phyloP scores from a whole-genome alignment of 2,329 filamentous ascomycete species.

The Cordyceps tenuipes region DNA sequence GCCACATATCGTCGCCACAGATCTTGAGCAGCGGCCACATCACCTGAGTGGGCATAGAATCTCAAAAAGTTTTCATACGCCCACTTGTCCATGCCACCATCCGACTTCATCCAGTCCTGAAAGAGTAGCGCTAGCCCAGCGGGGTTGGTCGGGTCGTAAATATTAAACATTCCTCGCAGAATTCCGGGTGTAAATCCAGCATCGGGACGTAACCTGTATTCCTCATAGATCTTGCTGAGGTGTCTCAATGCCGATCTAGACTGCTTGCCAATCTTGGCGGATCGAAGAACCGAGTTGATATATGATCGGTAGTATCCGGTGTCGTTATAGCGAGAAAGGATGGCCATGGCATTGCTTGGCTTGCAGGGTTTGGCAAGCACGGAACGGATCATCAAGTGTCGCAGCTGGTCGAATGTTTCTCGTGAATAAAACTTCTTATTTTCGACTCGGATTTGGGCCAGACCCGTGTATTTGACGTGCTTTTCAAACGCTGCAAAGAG shows the following conservation, averaged over 20 bases:
- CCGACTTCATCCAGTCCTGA: constrained; percentile 38
- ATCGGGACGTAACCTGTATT: constrained; percentile 35
- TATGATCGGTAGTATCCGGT: constrained; percentile 35
- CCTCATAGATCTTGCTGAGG: constrained; percentile 35
- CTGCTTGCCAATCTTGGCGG: constrained; percentile 21
- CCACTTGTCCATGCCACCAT: constrained; percentile 32
- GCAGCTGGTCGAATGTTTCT: constrained; percentile 20
- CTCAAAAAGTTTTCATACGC: constrained; percentile 41
- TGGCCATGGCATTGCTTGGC: constrained; percentile 25
- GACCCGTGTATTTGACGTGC: constrained; percentile 22
- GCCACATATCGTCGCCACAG: constrained; percentile 37
- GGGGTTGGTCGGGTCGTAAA: constrained; percentile 30
- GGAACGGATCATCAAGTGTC: constrained; percentile 20
- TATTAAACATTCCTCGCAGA: constrained; percentile 37
- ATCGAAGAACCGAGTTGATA: constrained; percentile 27
- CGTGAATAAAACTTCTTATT: constrained; percentile 17
- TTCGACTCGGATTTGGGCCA: constrained; percentile 17
- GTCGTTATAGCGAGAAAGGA: constrained; percentile 35
- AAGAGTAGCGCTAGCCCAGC: constrained; percentile 38
- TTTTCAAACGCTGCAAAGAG: constrained; percentile 27
- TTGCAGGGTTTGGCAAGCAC: constrained; percentile 26
- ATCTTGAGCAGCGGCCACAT: constrained; percentile 35
- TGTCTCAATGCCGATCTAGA: constrained; percentile 22
- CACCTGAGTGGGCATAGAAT: constrained; percentile 40
- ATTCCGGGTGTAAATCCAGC: constrained; percentile 29